Evolutionary conservation across 768 basidiomycete species (phyloP), one percentile per base, ranked within the genome.

Genomic region (Psilocybe azurescens): DNA sequence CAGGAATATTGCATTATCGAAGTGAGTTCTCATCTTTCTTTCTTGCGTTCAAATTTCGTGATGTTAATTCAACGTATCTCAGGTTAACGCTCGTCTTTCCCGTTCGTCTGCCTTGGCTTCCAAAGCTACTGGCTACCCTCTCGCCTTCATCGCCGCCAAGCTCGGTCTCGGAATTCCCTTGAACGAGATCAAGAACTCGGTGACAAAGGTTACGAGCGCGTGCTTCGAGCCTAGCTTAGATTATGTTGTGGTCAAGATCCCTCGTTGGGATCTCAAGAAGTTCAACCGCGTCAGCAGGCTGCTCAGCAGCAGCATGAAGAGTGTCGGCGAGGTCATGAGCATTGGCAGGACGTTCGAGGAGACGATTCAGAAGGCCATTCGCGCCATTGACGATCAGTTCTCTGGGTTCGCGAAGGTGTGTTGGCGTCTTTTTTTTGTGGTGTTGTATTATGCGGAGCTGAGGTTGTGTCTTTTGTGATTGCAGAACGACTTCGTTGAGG

Each of bases 1-100:
- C 91, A 93, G 70, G 94, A 98, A 72, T 99, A 99, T 74, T 99
- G 97, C 75, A 98, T 99, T 72, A 99, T 99, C 75, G 97, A 99
- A 81, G 92, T 91, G 60, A 56, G 75, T 33, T 39, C 41, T 39
- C 11, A 33, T 5, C 16, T 57, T 18, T 20, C 28, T 10, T 28
- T 59, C 36, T 2, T 18, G 29, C 10, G 20, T 5, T 18, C 11
- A 16, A 13, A n/a, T 58, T 36, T 56, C 16, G 60, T 20, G n/a
- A 28, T 64, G 8, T 62, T 47, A 7, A 39, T 61, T 1, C 8
- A 5, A 24, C n/a, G n/a, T 18, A n/a, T 44, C 46, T 13, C 46
- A 80, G 79, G 80, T 98, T 71, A 97, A 98, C 70, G 97, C 97
- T n/a, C 94, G 97, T 78, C 86, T 99, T 10, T 98, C 97, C 9